Evolutionary conservation across 1,284 basidiomycete genomes (phyloP), one percentile per base, ranked within the genome.

Genomic region (Wolfiporia cocos): DNA sequence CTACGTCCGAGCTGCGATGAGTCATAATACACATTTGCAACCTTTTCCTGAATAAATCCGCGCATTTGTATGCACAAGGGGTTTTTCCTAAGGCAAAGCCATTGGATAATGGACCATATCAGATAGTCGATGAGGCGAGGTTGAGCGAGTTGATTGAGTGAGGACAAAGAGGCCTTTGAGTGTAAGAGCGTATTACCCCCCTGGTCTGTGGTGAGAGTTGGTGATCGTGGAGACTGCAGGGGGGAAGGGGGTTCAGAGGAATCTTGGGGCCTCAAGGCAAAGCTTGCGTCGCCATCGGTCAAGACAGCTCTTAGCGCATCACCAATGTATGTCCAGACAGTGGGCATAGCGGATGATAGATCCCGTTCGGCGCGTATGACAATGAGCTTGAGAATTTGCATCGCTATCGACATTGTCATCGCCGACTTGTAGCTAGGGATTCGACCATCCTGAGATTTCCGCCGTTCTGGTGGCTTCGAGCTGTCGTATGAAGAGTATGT

Each of bases 331-430:
- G 62, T 61, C 83, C 83, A 87, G n/a, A 82, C 64, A 17, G 72
- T 74, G 15, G 78, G 73, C 10, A 77, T 53, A 21, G 64, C 59
- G 1, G 59, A 55, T 1, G 76, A 76, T n/a, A 86, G 62, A 41
- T 84, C 81, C 15, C 67, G 62, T 41, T 73, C 73, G 1, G 78
- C 85, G 7, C 83, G 77, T 36, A 87, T 63, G 12, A 81, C 51
- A 46, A 88, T 73, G 29, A 80, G 62, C 58, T 90, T 90, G 52
- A 90, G 61, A 15, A 84, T 71, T 56, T 89, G 86, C 6, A 89
- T 53, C 0, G 76, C 71, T 1, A 79, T 65, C 26, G 77, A 64
- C 21, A 81, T 66, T 1, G 67, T 68, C 31, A 74, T 69, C 2
- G 76, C 61, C 9, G 68, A 64, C 30, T 67, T 62, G 30, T 49